Percentiles rank a stretch among this genome's conserved stretches.
Evolutionary conservation across 306 rosid species (phyloP).

Genomic region (Dicorynia guianensis): DNA sequence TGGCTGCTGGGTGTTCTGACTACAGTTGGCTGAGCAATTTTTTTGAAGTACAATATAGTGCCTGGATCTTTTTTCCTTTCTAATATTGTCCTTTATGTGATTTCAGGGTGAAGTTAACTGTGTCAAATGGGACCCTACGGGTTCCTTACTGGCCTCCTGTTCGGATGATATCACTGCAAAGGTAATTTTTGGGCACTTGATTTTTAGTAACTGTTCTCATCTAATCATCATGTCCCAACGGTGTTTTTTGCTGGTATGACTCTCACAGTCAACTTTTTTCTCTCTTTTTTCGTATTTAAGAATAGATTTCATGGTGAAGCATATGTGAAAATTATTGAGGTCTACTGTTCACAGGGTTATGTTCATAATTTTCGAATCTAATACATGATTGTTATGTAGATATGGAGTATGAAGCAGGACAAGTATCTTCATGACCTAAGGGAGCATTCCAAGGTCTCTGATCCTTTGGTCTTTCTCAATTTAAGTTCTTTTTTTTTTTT

Average conservation of each 20-base stretch:
- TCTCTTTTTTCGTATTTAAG: too few relatives aligned
- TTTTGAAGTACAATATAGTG: constrained; percentile 12
- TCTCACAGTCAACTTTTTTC: too few relatives aligned
- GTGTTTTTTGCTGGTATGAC: too few relatives aligned
- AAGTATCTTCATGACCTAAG: constrained; percentile 80
- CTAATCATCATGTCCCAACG: too few relatives aligned
- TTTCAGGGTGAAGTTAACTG: constrained; percentile 72
- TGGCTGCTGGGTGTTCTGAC: not conserved
- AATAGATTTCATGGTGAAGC: too few relatives aligned
- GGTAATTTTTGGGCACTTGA: constrained; percentile 38
- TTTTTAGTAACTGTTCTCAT: not conserved
- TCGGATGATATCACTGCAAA: constrained; percentile 71
- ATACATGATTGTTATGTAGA: constrained; percentile 54
- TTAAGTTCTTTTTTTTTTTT: not conserved
- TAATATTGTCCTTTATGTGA: constrained; percentile 36
- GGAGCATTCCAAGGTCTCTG: constrained; percentile 86
- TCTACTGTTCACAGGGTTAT: not conserved
- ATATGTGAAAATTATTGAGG: not conserved
- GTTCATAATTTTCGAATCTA: too few relatives aligned
- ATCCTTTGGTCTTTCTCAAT: constrained; percentile 6
- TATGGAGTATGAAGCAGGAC: constrained; percentile 95
- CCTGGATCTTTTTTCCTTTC: constrained; percentile 32
- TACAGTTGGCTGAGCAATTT: constrained; percentile 12
- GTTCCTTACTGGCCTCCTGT: constrained; percentile 66
- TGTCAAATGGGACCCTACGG: constrained; percentile 72